These are phyloP conservation scores for Yamadazyma mexicana DNA, from an alignment of 1,139 yeast species.

Conservation along the genomic window DNA sequence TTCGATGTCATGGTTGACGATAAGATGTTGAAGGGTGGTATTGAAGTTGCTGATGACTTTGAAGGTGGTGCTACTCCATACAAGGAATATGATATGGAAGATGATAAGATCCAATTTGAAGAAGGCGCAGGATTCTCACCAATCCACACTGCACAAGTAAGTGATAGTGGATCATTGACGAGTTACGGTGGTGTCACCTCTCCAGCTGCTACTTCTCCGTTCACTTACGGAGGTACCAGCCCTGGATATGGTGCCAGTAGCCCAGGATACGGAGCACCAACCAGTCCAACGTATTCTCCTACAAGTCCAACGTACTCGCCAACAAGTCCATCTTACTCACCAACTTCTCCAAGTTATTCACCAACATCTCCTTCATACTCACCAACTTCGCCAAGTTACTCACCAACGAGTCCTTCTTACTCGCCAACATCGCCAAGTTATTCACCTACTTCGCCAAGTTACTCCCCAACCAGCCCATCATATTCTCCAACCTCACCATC, in stretches of 20 bases:
- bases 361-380: conserved; percentile 62
- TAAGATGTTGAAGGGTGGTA: conserved; percentile 61
- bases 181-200: conserved; percentile 76
- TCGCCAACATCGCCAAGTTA: conserved; percentile 79
- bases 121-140: conserved; percentile 94
- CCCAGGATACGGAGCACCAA: conserved; percentile 47
- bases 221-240: conserved; percentile 62
- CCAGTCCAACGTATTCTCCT: conserved; percentile 54
- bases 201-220: conserved; percentile 58
- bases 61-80: conserved; percentile 97
- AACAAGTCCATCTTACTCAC: conserved; percentile 42
- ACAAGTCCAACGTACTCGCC: conserved; percentile 64
- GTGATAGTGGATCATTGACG: conserved; percentile 88
- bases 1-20: conserved; percentile 96
- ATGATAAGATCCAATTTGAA: conserved; percentile 71
- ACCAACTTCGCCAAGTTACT: conserved; percentile 66
- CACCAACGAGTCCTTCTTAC: conserved; percentile 51
- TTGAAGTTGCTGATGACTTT: conserved; percentile 47
- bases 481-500: conserved; percentile 76
- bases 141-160: conserved; percentile 80
- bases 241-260: conserved; percentile 62
- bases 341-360: conserved; percentile 58
- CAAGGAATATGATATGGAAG: conserved; percentile 77
- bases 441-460: conserved; percentile 57
- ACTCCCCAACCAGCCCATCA: conserved; percentile 65